These are phyloP conservation scores for Phytopythium aichiense DNA, from an alignment of 352 stramenopile genomes.

Conservation along the genomic window DNA sequence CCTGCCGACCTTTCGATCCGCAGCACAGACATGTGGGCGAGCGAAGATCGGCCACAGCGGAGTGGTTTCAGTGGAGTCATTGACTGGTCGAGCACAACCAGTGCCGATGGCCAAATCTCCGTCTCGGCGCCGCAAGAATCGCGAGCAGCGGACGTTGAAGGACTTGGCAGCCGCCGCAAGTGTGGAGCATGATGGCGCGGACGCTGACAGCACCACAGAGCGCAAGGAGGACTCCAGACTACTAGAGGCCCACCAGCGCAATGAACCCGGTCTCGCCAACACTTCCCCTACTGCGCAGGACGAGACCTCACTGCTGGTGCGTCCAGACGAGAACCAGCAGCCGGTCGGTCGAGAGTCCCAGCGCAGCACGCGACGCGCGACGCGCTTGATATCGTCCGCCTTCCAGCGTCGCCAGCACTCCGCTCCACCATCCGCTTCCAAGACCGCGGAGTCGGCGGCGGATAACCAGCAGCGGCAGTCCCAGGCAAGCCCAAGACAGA, in stretches of 20 bases:
- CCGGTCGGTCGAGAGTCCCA: too few relatives aligned
- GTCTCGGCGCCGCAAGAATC: background rate
- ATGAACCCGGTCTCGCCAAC: conserved; percentile 16
- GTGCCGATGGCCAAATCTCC: conserved; percentile 1
- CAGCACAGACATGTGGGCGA: background rate
- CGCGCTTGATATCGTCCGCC: conserved; percentile 1
- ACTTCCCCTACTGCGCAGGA: conserved; percentile 17
- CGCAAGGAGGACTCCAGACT: conserved; percentile 2
- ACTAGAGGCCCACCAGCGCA: conserved; percentile 1
- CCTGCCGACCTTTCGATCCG: background rate
- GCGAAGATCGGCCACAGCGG: background rate
- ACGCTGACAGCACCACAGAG: background rate
- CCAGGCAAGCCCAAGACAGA: background rate
- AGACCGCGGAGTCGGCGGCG: background rate
- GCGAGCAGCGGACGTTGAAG: background rate
- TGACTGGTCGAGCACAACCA: background rate
- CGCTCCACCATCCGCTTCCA: background rate
- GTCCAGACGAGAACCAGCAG: conserved; percentile 10
- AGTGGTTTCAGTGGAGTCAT: too few relatives aligned
- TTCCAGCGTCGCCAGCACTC: conserved; percentile 1
- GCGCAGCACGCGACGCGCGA: background rate
- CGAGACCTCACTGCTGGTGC: conserved; percentile 35
- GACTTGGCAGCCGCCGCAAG: background rate
- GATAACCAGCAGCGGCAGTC: background rate
- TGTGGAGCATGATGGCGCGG: background rate